Evolutionary conservation across 257 asterid species (phyloP).

Genomic region (Sherardia arvensis): DNA sequence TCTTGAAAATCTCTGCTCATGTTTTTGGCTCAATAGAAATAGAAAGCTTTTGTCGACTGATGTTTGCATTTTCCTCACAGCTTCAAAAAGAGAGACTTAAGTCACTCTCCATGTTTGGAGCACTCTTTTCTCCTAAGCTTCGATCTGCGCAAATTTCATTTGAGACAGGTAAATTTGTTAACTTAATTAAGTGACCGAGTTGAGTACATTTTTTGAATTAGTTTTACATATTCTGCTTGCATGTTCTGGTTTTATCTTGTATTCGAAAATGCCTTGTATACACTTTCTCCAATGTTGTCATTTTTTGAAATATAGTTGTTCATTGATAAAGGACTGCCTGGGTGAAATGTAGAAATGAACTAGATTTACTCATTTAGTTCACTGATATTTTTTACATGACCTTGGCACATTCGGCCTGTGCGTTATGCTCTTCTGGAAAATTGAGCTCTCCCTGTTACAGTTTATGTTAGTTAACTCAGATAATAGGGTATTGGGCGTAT

Average conservation of each 20-base stretch:
- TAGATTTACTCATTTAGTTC: background rate
- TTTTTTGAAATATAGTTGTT: background rate
- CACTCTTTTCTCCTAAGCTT: constrained; percentile 85
- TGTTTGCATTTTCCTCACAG: constrained; percentile 19
- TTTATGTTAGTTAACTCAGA: background rate
- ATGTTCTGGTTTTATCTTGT: background rate
- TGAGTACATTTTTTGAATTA: background rate
- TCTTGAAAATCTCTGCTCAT: too few species aligned
- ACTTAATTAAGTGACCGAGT: background rate
- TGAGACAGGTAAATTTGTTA: constrained; percentile 63
- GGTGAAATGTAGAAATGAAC: background rate
- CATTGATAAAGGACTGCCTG: background rate
- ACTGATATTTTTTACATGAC: background rate
- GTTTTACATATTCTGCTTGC: background rate
- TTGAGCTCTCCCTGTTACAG: background rate
- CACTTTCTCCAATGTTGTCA: background rate
- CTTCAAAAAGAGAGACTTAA: constrained; percentile 50
- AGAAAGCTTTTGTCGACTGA: background rate
- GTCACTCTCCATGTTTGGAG: constrained; percentile 76
- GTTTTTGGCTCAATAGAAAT: background rate
- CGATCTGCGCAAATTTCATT: constrained; percentile 79
- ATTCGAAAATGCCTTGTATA: background rate
- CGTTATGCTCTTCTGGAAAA: background rate
- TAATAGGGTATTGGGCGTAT: too few species aligned
- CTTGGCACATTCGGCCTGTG: background rate